These are phyloP conservation scores for Lepiota brunneoincarnata DNA, from an alignment of 768 basidiomycete species.

Conservation along the genomic window DNA sequence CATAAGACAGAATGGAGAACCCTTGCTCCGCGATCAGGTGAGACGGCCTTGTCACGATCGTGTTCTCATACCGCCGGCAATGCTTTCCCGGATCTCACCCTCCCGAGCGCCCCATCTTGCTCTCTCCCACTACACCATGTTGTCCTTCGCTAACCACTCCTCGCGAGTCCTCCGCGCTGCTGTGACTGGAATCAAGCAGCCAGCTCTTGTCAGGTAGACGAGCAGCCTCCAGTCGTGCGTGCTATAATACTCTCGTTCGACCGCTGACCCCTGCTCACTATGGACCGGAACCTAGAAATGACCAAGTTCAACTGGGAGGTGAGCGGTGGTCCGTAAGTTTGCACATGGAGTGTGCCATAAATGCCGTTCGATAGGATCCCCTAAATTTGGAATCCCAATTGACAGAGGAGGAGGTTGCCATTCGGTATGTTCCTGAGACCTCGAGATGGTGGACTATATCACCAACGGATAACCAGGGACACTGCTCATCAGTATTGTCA, in stretches of 20 bases:
- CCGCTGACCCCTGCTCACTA: neutral
- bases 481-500: slow-evolving; percentile 80
- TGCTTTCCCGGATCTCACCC: slow-evolving; percentile 9
- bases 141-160: slow-evolving; percentile 5
- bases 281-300: slow-evolving; percentile 24
- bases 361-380: slow-evolving; percentile 59
- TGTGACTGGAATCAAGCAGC: slow-evolving; percentile 4
- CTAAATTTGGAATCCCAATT: slow-evolving; percentile 75
- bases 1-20: neutral
- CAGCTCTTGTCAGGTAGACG: neutral
- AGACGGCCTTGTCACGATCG: neutral
- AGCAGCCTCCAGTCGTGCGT: slow-evolving; percentile 22
- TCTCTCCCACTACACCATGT: neutral
- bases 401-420: slow-evolving; percentile 87
- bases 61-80: slow-evolving; percentile 7
- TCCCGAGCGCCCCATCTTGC: neutral
- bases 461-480: slow-evolving; percentile 46
- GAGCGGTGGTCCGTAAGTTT: neutral
- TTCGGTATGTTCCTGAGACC: slow-evolving; percentile 56
- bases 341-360: neutral
- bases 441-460: neutral
- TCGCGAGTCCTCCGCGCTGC: slow-evolving; percentile 5
- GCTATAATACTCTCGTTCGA: neutral
- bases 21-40: neutral
- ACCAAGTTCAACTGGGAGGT: slow-evolving; percentile 47